Conservation (phyloP, 23 red algal genomes). For the Agarophyton chilense region DNA sequence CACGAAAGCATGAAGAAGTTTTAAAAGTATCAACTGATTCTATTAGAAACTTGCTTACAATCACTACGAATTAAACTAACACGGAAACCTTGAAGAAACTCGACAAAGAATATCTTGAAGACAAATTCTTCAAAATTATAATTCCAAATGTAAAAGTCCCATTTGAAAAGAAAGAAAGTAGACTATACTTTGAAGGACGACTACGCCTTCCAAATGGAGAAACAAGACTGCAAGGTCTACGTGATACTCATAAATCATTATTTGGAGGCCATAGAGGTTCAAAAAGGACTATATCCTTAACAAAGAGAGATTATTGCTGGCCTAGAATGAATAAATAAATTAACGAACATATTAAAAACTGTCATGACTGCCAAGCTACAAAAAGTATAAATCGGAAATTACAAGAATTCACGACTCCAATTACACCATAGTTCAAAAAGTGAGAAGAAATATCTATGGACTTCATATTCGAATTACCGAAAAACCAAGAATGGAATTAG, state of each 20-base stretch:
- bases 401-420: background rate
- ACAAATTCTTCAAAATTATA: constrained; percentile 7
- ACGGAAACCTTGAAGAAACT: background rate
- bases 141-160: background rate
- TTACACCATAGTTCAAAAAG: background rate
- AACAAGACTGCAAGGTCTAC: background rate
- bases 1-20: constrained; percentile 17
- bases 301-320: constrained; percentile 33
- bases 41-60: constrained; percentile 15
- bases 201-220: constrained; percentile 17
- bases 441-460: constrained; percentile 52
- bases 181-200: constrained; percentile 17
- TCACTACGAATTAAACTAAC: background rate
- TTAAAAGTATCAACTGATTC: background rate
- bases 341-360: background rate
- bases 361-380: background rate
- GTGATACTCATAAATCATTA: constrained; percentile 12
- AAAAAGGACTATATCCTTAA: constrained; percentile 14
- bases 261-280: constrained; percentile 4
- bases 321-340: constrained; percentile 27
- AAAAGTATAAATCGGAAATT: constrained; percentile 32
- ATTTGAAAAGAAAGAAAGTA: background rate
- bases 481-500: constrained; percentile 15
- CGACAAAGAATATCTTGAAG: background rate
- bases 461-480: constrained; percentile 27